Percentiles rank a stretch among this genome's conserved stretches.
Evolutionary conservation across 305 asterid genomes (phyloP).

Genomic region (Fraxinus ornus): DNA sequence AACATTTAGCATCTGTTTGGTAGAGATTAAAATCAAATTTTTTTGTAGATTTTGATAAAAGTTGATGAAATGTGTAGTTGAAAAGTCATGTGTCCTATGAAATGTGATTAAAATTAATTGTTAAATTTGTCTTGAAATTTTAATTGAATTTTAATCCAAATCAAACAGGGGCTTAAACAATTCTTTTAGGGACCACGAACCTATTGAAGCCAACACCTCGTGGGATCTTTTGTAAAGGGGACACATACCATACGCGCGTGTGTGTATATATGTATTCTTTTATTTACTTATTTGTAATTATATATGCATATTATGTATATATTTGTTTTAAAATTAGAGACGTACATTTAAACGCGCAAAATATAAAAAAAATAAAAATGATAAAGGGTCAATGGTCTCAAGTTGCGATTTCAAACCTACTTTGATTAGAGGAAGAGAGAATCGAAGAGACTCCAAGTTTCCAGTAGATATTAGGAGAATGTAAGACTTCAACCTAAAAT

Average conservation of each 20-base stretch:
- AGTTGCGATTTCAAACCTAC: constrained; percentile 16
- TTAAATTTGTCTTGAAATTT: too few species aligned
- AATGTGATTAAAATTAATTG: too few species aligned
- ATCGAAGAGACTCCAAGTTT: constrained; percentile 19
- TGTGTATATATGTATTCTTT: not conserved
- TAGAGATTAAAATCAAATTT: too few species aligned
- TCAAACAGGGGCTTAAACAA: not conserved
- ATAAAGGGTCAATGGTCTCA: not conserved
- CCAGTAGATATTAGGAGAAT: not conserved
- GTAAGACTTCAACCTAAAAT: not conserved
- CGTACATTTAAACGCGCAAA: not conserved
- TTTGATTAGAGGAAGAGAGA: constrained; percentile 8
- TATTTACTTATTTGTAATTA: not conserved
- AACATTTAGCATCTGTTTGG: not conserved
- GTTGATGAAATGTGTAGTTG: too few species aligned
- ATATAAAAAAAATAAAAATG: not conserved
- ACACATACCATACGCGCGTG: not conserved
- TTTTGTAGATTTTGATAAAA: too few species aligned
- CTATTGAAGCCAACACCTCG: not conserved
- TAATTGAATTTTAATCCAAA: too few species aligned
- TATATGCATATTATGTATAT: not conserved
- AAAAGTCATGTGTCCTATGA: too few species aligned
- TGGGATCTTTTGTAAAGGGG: not conserved
- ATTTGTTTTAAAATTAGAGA: not conserved
- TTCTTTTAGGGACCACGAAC: not conserved